Evolutionary conservation across 768 basidiomycete genomes (phyloP).

Genomic region (Auricularia sp.): DNA sequence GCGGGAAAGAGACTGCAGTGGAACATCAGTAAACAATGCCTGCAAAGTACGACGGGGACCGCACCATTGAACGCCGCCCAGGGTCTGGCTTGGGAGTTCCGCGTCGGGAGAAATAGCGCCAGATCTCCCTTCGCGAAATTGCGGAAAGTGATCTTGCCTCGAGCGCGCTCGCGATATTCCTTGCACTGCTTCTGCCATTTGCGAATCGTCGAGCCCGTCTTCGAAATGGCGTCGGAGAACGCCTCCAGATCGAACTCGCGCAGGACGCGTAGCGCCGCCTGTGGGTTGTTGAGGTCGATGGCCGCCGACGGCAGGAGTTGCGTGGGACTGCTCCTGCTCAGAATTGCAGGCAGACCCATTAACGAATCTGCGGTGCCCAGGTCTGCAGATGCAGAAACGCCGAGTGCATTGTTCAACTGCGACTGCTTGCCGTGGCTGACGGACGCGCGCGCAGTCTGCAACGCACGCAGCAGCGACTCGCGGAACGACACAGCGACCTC

Average conservation of each 20-base stretch:
- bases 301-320: conserved; percentile 16
- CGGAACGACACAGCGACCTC: conserved; percentile 73
- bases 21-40: conserved; percentile 2
- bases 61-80: conserved; percentile 99
- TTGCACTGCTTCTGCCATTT: conserved; percentile 99
- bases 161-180: conserved; percentile 89
- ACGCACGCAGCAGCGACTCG: conserved; percentile 63
- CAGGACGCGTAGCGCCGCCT: conserved; percentile 56
- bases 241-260: conserved; percentile 74
- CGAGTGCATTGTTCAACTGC: not conserved
- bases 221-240: conserved; percentile 73
- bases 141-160: conserved; percentile 91
- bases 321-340: not conserved
- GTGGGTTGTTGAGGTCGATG: conserved; percentile 65
- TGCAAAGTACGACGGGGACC: conserved; percentile 14
- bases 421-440: not conserved
- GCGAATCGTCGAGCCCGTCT: conserved; percentile 76
- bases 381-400: not conserved
- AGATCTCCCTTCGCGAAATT: conserved; percentile 94
- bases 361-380: not conserved
- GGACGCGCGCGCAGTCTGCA: conserved; percentile 34
- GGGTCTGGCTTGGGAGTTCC: conserved; percentile 85
- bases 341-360: not conserved
- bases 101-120: conserved; percentile 89
- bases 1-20: conserved; percentile 79